Conservation (phyloP, 2,329 filamentous ascomycete species). For the Calonectria hongkongensis region DNA sequence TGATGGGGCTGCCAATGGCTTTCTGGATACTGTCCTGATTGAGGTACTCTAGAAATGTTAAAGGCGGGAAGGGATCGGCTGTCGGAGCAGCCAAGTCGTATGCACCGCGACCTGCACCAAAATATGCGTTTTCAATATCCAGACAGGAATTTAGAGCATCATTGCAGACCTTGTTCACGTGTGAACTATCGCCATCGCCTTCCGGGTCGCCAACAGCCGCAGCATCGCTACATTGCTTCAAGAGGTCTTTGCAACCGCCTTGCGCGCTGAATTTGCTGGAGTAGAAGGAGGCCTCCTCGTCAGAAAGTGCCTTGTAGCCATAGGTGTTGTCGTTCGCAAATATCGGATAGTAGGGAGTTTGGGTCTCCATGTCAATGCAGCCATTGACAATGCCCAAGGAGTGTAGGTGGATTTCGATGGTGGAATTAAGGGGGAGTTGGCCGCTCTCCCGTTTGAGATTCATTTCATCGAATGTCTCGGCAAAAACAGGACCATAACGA, state of each 20-base stretch:
- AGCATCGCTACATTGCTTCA: conserved; percentile 70
- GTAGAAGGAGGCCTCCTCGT: conserved; percentile 70
- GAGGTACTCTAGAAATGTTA: conserved; percentile 78
- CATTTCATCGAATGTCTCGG: conserved; percentile 75
- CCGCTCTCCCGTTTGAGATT: conserved; percentile 74
- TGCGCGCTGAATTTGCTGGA: conserved; percentile 54
- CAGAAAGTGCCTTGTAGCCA: conserved; percentile 73
- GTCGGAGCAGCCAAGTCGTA: conserved; percentile 77
- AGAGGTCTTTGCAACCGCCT: conserved; percentile 72
- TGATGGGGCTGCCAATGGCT: conserved; percentile 77
- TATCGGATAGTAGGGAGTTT: conserved; percentile 73
- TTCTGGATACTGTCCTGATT: conserved; percentile 75
- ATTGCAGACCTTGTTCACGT: conserved; percentile 69
- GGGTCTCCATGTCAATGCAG: conserved; percentile 78
- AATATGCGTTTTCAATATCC: conserved; percentile 75
- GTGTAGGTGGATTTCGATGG: conserved; percentile 75
- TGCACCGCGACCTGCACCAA: conserved; percentile 71
- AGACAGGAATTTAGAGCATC: conserved; percentile 66
- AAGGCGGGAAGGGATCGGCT: conserved; percentile 77
- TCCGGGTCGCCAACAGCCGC: conserved; percentile 62
- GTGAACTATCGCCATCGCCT: conserved; percentile 61
- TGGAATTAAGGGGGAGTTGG: conserved; percentile 67
- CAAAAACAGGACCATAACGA: conserved; percentile 80
- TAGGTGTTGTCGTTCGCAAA: conserved; percentile 81
- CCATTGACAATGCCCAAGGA: conserved; percentile 84